Base-by-base conservation (phyloP, 2,329 filamentous ascomycete genomes). In the Cercospora canescens region DNA sequence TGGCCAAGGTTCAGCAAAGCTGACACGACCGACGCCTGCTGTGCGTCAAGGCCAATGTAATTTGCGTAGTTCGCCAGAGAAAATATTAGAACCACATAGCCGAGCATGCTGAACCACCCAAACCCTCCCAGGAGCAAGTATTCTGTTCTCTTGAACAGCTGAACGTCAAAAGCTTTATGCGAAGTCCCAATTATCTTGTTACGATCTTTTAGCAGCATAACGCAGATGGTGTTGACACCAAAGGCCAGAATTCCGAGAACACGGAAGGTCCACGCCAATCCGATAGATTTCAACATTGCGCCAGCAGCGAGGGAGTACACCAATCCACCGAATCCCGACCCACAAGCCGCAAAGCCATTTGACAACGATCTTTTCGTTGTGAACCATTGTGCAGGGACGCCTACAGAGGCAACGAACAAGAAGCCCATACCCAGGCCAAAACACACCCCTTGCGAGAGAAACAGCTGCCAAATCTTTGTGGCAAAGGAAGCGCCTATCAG, bases 341-440 rank as follows among this genome's bases (percentile, higher is more conserved):
- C 92, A n/a, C 86, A 85, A 1, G 90, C 86, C 0, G 85, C 82
- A 18, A 91, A 83, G 1, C 89, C 88, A 68, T 91, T 92, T 11
- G 91, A 90, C 14, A 93, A 82, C 30, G 87, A 90, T 1, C 91
- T 85, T 28, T 83, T 84, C 34, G 86, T 88, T 9, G 83, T 86
- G 74, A 94, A 94, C 90, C 90, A 93, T 75, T 93, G 90, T 1
- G 90, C 86, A 0, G 90, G 82, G 11, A 93, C 85, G 35, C 86
- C 86, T 3, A 90, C 89, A 4, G 84, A 87, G 0, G 87, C 86
- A 0, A 91, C 90, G 75, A 93, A 94, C 9, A 90, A 81, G 64
- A 94, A 89, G 0, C 91, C 91, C 85, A 94, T 89, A 3, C 91
- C 91, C 24, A 89, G 77, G n/a, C 92, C 92, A 68, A 94, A 94